Conservation (phyloP, 495 filamentous ascomycete species). For the Aspergillus diversus region DNA sequence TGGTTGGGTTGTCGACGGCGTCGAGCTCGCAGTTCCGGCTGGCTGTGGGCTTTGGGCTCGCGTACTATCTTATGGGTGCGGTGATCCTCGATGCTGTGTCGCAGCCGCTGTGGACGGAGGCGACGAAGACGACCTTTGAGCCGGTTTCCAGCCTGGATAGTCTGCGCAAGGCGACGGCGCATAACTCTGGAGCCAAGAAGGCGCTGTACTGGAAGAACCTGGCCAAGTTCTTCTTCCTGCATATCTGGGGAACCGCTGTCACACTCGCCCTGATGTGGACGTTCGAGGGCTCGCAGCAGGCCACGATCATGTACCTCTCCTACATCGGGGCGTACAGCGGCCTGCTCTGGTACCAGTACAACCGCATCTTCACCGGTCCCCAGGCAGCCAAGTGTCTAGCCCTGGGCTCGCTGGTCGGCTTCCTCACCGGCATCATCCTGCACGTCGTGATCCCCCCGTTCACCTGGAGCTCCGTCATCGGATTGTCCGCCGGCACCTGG, state of each 20-base stretch:
- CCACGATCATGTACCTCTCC: conserved; percentile 22
- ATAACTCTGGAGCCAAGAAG: conserved; percentile 4
- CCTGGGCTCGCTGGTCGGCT: conserved; percentile 9
- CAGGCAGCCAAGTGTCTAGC: conserved; percentile 17
- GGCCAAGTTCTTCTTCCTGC: conserved; percentile 24
- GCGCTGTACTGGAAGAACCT: conserved; percentile 20
- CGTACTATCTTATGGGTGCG: conserved; percentile 23
- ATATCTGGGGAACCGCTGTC: conserved; percentile 21
- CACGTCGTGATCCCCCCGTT: conserved; percentile 16
- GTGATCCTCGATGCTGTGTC: conserved; percentile 23
- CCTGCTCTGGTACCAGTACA: conserved; percentile 24
- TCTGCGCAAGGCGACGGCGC: conserved; percentile 8
- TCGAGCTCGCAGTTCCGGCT: conserved; percentile 21
- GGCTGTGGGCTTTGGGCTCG: conserved; percentile 21
- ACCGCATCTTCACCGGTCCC: conserved; percentile 23
- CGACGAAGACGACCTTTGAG: conserved; percentile 10
- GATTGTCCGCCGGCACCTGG: conserved; percentile 20
- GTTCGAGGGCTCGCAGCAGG: conserved; percentile 11
- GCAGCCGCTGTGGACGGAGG: conserved; percentile 22
- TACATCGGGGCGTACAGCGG: conserved; percentile 24
- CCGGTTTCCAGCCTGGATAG: conserved; percentile 14
- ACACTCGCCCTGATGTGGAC: conserved; percentile 24
- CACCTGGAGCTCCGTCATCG: conserved; percentile 22
- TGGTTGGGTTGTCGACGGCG: conserved; percentile 22
- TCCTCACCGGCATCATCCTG: conserved; percentile 15